Percentiles rank a stretch among this genome's conserved stretches.
Conservation (phyloP, 495 filamentous ascomycete species). For the Penicillium flavigenum region DNA sequence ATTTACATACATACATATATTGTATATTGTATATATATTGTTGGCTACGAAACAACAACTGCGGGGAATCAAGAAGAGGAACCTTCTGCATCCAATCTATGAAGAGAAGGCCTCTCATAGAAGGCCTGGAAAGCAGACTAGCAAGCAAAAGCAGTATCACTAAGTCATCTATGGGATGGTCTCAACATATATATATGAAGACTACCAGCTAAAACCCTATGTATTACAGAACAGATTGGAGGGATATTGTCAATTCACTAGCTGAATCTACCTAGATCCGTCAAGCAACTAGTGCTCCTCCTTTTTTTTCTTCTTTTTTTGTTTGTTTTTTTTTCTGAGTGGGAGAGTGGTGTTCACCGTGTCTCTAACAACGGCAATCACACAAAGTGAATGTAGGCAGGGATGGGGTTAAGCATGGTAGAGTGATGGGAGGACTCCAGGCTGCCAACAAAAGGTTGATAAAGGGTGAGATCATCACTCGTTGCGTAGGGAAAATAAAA, state of each 20-base stretch:
- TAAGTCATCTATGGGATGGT: too few species aligned
- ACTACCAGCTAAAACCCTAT: not conserved
- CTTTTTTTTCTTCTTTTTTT: conserved; percentile 23
- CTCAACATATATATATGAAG: not conserved
- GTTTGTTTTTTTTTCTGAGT: conserved; percentile 15
- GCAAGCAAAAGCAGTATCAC: too few species aligned
- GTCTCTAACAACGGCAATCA: not conserved
- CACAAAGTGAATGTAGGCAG: not conserved
- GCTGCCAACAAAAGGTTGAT: not conserved
- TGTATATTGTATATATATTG: not conserved
- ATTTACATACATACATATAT: too few species aligned
- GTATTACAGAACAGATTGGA: conserved; percentile 13
- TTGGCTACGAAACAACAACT: too few species aligned
- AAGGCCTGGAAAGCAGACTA: too few species aligned
- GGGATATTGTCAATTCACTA: conserved; percentile 37
- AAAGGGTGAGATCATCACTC: conserved; percentile 11
- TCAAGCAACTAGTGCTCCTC: conserved; percentile 36
- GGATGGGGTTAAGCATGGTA: not conserved
- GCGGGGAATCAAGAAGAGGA: too few species aligned
- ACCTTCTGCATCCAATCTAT: too few species aligned
- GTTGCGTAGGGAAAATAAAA: conserved; percentile 7
- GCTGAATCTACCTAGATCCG: conserved; percentile 18
- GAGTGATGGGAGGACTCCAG: not conserved
- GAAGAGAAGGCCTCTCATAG: too few species aligned
- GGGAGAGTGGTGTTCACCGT: not conserved